Conservation (phyloP, 2,329 filamentous ascomycete species). For the Colletotrichum siamense region DNA sequence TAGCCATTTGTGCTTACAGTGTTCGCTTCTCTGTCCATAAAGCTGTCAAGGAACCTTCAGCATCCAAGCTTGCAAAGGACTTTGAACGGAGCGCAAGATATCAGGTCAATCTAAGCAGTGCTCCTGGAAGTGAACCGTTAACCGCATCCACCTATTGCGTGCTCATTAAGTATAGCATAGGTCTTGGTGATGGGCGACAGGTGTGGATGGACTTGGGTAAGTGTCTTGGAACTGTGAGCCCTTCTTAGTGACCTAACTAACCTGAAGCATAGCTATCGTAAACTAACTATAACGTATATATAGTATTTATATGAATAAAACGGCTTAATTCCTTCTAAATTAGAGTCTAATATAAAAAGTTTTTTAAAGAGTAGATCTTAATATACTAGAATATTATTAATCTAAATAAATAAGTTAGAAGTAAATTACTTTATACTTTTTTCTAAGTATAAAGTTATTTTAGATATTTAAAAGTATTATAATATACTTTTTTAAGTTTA, state of each 20-base stretch:
- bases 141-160: background rate
- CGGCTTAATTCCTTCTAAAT: too few relatives aligned
- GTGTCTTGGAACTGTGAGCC: background rate
- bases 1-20: background rate
- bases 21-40: background rate
- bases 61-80: background rate
- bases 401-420: too few relatives aligned
- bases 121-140: background rate
- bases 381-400: too few relatives aligned
- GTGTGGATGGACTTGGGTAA: background rate
- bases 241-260: fast-evolving
- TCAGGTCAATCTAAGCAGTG: background rate
- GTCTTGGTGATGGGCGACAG: background rate
- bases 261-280: background rate
- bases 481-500: too few relatives aligned
- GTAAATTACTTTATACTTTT: too few relatives aligned
- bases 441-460: too few relatives aligned
- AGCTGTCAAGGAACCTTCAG: background rate
- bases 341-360: too few relatives aligned
- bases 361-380: too few relatives aligned
- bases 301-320: too few relatives aligned
- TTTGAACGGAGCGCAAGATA: background rate
- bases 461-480: too few relatives aligned
- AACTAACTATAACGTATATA: too few relatives aligned
- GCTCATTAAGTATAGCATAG: background rate